phyloP scores from a whole-genome alignment of 2,329 filamentous ascomycete genomes.

The Juglanconis oblonga region DNA sequence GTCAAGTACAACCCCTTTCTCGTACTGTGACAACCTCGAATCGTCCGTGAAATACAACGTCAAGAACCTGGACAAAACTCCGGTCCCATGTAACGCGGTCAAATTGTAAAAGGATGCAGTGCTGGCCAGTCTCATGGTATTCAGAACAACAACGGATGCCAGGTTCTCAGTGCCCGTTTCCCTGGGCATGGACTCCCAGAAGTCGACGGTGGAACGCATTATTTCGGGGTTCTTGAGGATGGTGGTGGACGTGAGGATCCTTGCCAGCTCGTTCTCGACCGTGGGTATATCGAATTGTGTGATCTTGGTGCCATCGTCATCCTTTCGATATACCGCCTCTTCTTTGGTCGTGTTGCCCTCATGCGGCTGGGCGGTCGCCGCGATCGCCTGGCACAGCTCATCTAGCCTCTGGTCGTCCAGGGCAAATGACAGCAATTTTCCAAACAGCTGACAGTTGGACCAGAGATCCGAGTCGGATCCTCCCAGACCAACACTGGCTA shows the following conservation, averaged over 20 bases:
- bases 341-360: neutral
- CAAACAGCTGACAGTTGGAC: slow-evolving; percentile 73
- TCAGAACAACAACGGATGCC: slow-evolving; percentile 63
- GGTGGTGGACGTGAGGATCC: slow-evolving; percentile 49
- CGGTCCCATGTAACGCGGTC: slow-evolving; percentile 68
- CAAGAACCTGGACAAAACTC: slow-evolving; percentile 65
- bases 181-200: slow-evolving; percentile 62
- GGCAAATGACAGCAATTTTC: slow-evolving; percentile 76
- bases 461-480: slow-evolving; percentile 65
- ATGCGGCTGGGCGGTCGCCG: slow-evolving; percentile 17
- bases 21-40: slow-evolving; percentile 49
- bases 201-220: slow-evolving; percentile 57
- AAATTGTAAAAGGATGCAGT: slow-evolving; percentile 66
- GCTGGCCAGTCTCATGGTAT: slow-evolving; percentile 57
- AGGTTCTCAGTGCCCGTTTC: slow-evolving; percentile 43
- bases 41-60: slow-evolving; percentile 55
- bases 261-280: slow-evolving; percentile 39
- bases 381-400: slow-evolving; percentile 59
- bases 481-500: slow-evolving; percentile 65
- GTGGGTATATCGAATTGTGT: slow-evolving; percentile 22
- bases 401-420: slow-evolving; percentile 74
- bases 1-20: slow-evolving; percentile 58
- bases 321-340: slow-evolving; percentile 1
- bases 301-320: slow-evolving; percentile 3
- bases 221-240: slow-evolving; percentile 61